A percentile compares a stretch with the other conserved stretches of the same genome.
Evolutionary conservation across 2,329 filamentous ascomycete species (phyloP).

Genomic region (Cryphonectria parasitica): DNA sequence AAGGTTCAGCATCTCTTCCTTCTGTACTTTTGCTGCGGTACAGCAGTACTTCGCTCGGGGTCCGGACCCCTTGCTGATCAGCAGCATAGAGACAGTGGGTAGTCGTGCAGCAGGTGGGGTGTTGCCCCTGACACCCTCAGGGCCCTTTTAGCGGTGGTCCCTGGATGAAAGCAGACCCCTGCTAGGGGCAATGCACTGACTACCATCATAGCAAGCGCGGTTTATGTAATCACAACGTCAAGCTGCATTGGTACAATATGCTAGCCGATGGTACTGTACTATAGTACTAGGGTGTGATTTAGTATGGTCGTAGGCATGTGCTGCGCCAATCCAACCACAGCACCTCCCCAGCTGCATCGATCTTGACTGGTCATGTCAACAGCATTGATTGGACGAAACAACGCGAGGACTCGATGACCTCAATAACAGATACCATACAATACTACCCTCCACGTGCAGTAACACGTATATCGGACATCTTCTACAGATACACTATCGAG

Average conservation of each 20-base stretch:
- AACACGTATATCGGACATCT: neutral
- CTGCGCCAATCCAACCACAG: neutral
- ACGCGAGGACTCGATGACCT: neutral
- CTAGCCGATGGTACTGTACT: neutral
- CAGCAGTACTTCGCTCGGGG: neutral
- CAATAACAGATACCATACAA: neutral
- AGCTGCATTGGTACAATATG: neutral
- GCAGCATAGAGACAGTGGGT: too few relatives aligned
- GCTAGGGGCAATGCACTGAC: neutral
- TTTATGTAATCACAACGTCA: neutral
- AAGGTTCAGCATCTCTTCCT: too few relatives aligned
- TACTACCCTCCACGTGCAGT: neutral
- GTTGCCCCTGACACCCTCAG: neutral
- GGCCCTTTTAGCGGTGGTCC: neutral
- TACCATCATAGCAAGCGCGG: neutral
- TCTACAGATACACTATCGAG: neutral
- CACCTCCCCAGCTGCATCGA: neutral
- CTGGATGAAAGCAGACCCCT: neutral
- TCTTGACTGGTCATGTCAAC: neutral
- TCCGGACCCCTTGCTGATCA: neutral
- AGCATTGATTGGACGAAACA: neutral
- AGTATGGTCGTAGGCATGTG: neutral
- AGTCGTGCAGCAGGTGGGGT: neutral
- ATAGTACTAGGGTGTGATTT: neutral
- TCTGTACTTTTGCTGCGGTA: neutral